Evolutionary conservation across 768 basidiomycete species (phyloP), one percentile per base, ranked within the genome.

Genomic region (Panus rudis): DNA sequence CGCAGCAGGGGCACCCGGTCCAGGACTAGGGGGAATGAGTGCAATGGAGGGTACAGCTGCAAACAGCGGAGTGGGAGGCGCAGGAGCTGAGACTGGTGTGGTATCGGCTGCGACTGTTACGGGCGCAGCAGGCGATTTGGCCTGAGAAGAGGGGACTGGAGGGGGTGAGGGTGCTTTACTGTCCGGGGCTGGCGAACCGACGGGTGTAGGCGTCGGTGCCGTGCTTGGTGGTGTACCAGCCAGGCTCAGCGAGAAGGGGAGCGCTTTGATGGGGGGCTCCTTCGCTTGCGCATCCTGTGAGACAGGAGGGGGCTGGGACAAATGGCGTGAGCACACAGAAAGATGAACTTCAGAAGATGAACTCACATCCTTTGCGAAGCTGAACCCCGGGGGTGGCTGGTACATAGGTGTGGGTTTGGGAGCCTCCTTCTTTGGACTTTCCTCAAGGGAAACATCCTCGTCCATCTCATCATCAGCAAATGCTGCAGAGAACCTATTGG

Each of bases 181-280:
- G n/a, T n/a, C n/a, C n/a, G n/a, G n/a, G n/a, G n/a, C n/a, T n/a
- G n/a, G n/a, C n/a, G n/a, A n/a, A n/a, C n/a, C n/a, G 34, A 32
- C 12, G 38, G 2, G 40, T 25, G 27, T 42, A 48, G 16, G 56
- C 53, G 1, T 53, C 49, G 11, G 53, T 48, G 14, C 39, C 20
- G 51, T 32, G 24, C 55, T 47, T 11, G 26, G 31, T 4, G 52
- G 42, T 6, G 51, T 11, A 41, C 31, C 19, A 41, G 49, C 25
- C 52, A 67, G 71, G n/a, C 64, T 60, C 41, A 84, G 66, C 7
- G 81, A 84, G 59, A 83, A 84, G 8, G 82, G 85, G 41, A 84
- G 64, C 6, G 73, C 65, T 23, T 67, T 35, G 41, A 84, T 77
- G 0, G 83, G 82, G n/a, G 79, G 78, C 47, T 85, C 84, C 54